These are phyloP conservation scores for Westerdykella aurantiaca DNA, from an alignment of 2,329 filamentous ascomycete genomes.

Conservation along the genomic window DNA sequence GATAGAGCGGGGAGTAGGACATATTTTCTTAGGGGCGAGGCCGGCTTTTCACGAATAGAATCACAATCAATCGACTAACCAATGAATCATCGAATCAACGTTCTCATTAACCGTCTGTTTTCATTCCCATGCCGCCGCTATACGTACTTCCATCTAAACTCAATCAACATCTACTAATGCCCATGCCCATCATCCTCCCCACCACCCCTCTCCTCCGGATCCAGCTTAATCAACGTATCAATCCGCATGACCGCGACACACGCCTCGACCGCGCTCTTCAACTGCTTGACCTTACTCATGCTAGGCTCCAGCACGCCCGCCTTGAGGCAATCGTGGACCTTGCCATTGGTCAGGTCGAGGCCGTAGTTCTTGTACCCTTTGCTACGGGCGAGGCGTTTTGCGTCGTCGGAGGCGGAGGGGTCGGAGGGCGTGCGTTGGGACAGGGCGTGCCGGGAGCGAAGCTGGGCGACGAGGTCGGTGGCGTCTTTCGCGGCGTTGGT, in stretches of 20 bases:
- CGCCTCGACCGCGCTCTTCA: slow-evolving; percentile 97
- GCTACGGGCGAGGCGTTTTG: slow-evolving; percentile 83
- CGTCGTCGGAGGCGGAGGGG: slow-evolving; percentile 58
- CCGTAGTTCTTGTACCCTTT: slow-evolving; percentile 99
- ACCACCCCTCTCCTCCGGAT: slow-evolving; percentile 73
- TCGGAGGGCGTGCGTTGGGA: slow-evolving; percentile 87
- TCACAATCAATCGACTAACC: too few species aligned
- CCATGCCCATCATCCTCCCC: slow-evolving; percentile 77
- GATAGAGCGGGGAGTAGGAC: too few species aligned
- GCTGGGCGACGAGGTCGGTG: slow-evolving; percentile 89
- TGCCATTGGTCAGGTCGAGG: slow-evolving; percentile 80
- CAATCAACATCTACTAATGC: slow-evolving; percentile 49
- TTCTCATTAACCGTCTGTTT: too few species aligned
- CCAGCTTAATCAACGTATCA: slow-evolving; percentile 96
- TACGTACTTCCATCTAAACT: too few species aligned
- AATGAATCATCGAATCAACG: too few species aligned
- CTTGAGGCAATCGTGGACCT: slow-evolving; percentile 90
- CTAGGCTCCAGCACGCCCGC: slow-evolving; percentile 92
- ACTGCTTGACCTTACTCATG: slow-evolving; percentile 96
- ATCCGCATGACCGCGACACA: slow-evolving; percentile 99
- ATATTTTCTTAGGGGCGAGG: too few species aligned
- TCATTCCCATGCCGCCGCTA: too few species aligned
- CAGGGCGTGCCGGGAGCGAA: slow-evolving; percentile 87
- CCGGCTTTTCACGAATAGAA: too few species aligned
- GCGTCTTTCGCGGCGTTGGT: slow-evolving; percentile 97